Evolutionary conservation across 352 stramenopile genomes (phyloP), one percentile per base, ranked within the genome.

Genomic region (Blastocystis sp.): DNA sequence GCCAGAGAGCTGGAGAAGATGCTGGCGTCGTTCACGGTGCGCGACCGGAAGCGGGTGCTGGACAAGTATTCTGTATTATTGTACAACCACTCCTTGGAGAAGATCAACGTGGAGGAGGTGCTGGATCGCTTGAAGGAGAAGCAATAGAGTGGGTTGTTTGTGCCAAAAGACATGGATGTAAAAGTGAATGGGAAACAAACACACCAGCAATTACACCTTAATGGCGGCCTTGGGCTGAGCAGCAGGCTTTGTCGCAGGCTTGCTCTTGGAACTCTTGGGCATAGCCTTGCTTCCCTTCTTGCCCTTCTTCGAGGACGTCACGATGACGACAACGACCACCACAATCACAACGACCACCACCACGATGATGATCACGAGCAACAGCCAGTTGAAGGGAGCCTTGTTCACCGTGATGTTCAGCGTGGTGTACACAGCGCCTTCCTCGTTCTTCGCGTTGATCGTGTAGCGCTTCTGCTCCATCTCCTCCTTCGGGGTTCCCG

Each of bases 331-430:
- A 53, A 88, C 78, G 17, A 76, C 28, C 23, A 88, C 23, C 10
- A 61, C 66, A 1, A 88, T 38, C 14, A 88, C 38, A 40, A 78
- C 61, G 62, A 88, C 78, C 9, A 88, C 52, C 1, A 66, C 78
- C 1, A 88, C 78, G 3, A 88, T 61, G 43, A 88, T 88, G 23
- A 88, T 45, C 11, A 82, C 48, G 28, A 80, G 62, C 70, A 80
- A 43, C 19, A 65, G n/a, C 70, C 70, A 80, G 59, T 80, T 80
- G 3, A 52, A 43, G 17, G 70, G 43, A 65, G 70, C 43, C 28
- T 80, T 52, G 14, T 66, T 45, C 19, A 80, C 64, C 10, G 45
- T 62, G 34, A 80, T 80, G 7, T 48, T 23, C 38, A 38, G 23
- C 45, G 28, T 61, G 21, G n/a, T n/a, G 14, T 14, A 28, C 7